Conservation (phyloP, 2,329 filamentous ascomycete species). For the Aspergillus phoenicis region DNA sequence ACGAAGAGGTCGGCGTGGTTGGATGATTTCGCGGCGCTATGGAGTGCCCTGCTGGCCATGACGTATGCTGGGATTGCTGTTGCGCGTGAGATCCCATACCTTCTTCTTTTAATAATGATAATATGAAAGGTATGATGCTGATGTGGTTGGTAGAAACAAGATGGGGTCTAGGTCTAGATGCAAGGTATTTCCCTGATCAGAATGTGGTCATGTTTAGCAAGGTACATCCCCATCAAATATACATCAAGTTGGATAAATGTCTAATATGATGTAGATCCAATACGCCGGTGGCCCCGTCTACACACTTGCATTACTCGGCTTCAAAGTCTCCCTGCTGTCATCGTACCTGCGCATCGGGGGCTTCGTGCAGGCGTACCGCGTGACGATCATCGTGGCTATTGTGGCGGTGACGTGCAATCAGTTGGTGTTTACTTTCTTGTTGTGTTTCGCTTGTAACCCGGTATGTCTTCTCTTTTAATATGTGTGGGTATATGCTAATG, state of each 20-base stretch:
- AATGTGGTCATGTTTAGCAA: constrained; percentile 31
- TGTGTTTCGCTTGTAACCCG: constrained; percentile 30
- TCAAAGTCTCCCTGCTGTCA: constrained; percentile 52
- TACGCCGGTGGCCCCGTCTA: constrained; percentile 34
- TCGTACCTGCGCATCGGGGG: constrained; percentile 53
- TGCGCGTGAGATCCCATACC: constrained; percentile 22
- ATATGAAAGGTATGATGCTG: neutral
- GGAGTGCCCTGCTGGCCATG: constrained; percentile 22
- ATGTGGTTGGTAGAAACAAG: constrained; percentile 26
- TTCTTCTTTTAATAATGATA: neutral
- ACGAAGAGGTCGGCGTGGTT: constrained; percentile 25
- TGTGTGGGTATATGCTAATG: neutral
- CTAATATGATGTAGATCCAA: constrained; percentile 24
- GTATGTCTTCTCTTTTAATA: constrained; percentile 21
- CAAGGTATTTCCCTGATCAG: constrained; percentile 23
- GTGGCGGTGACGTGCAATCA: constrained; percentile 44
- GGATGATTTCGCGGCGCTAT: constrained; percentile 32
- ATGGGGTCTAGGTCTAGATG: constrained; percentile 29
- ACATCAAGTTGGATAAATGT: neutral
- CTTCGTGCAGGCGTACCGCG: constrained; percentile 39
- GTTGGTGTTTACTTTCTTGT: constrained; percentile 33
- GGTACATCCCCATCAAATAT: constrained; percentile 10
- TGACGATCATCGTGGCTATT: constrained; percentile 38
- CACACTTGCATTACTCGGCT: constrained; percentile 42
- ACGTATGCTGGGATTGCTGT: constrained; percentile 23